A percentile compares a stretch with the other conserved stretches of the same genome.
phyloP scores from a whole-genome alignment of 257 asterid genomes.

The Osmanthus fragrans region DNA sequence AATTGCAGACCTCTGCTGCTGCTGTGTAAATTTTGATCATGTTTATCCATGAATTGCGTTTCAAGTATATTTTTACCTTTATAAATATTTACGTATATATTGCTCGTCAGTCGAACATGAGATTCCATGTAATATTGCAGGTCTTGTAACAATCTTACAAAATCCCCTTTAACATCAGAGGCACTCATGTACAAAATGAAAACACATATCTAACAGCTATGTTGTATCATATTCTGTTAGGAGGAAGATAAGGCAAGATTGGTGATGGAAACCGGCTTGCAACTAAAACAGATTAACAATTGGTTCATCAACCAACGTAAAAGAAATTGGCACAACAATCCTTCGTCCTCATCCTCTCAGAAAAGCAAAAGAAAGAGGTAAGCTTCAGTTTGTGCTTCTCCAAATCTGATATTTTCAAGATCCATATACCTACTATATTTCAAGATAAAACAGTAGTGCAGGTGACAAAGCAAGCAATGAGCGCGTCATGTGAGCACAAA shows the following conservation, averaged over 20 bases:
- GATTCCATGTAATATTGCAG: not conserved
- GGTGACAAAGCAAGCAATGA: slow-evolving; percentile 30
- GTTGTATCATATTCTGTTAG: slow-evolving; percentile 19
- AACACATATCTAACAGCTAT: not conserved
- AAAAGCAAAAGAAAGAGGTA: slow-evolving; percentile 55
- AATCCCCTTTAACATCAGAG: not conserved
- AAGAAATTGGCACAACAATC: slow-evolving; percentile 52
- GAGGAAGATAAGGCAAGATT: slow-evolving; percentile 57
- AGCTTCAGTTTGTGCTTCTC: not conserved
- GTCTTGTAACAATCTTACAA: not conserved
- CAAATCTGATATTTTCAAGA: not conserved
- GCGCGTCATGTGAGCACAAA: slow-evolving; percentile 18
- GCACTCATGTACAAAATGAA: no score
- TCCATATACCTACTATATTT: not conserved
- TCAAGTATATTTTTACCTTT: no score
- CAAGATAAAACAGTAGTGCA: slow-evolving; percentile 21
- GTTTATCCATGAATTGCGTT: no score
- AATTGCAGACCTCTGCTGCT: not conserved
- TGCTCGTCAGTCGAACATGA: not conserved
- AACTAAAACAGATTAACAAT: slow-evolving; percentile 51
- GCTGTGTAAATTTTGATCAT: not conserved
- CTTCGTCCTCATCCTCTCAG: slow-evolving; percentile 38
- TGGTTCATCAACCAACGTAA: slow-evolving; percentile 56
- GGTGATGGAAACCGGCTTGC: slow-evolving; percentile 53
- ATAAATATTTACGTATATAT: no score